phyloP scores from a whole-genome alignment of 2,329 filamentous ascomycete species.

The Chlorencoelia australis region DNA sequence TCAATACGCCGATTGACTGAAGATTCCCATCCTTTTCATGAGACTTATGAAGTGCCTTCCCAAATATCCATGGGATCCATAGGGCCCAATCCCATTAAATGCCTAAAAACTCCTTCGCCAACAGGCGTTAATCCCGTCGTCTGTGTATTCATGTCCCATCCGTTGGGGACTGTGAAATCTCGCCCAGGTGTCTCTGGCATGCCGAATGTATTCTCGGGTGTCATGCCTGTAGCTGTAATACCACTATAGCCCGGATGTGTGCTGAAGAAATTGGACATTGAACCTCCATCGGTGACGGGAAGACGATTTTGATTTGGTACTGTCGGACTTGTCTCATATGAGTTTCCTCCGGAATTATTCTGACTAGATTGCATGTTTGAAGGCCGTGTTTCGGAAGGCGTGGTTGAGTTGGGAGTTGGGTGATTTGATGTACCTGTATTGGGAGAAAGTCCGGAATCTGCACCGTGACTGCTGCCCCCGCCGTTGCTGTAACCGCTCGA shows the following conservation, averaged over 20 bases:
- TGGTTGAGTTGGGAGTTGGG: slow-evolving; percentile 51
- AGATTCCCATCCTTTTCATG: no score
- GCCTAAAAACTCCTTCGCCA: slow-evolving; percentile 45
- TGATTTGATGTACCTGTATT: slow-evolving; percentile 34
- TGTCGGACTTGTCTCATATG: slow-evolving; percentile 44
- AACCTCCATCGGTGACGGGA: slow-evolving; percentile 26
- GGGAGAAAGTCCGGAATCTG: slow-evolving; percentile 18
- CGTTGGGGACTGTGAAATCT: slow-evolving; percentile 34
- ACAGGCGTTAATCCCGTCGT: slow-evolving; percentile 42
- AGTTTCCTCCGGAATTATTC: slow-evolving; percentile 32
- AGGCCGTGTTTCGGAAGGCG: slow-evolving; percentile 32
- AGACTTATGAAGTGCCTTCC: no score
- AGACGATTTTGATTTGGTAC: slow-evolving; percentile 22
- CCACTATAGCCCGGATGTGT: slow-evolving; percentile 14
- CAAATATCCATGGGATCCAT: slow-evolving; percentile 40
- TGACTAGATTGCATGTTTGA: slow-evolving; percentile 14
- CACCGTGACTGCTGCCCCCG: slow-evolving; percentile 33
- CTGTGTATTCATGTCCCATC: slow-evolving; percentile 32
- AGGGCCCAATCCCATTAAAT: slow-evolving; percentile 47
- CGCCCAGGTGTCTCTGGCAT: slow-evolving; percentile 31
- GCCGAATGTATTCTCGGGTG: slow-evolving; percentile 29
- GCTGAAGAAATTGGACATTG: slow-evolving; percentile 25
- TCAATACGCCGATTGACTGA: slow-evolving; percentile 1
- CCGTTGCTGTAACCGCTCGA: slow-evolving; percentile 11
- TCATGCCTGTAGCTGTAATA: slow-evolving; percentile 15